Percentiles rank a stretch among this genome's conserved stretches.
These are phyloP conservation scores for Chloropicon primus DNA, from an alignment of 139 green algal genomes.

Conservation along the genomic window DNA sequence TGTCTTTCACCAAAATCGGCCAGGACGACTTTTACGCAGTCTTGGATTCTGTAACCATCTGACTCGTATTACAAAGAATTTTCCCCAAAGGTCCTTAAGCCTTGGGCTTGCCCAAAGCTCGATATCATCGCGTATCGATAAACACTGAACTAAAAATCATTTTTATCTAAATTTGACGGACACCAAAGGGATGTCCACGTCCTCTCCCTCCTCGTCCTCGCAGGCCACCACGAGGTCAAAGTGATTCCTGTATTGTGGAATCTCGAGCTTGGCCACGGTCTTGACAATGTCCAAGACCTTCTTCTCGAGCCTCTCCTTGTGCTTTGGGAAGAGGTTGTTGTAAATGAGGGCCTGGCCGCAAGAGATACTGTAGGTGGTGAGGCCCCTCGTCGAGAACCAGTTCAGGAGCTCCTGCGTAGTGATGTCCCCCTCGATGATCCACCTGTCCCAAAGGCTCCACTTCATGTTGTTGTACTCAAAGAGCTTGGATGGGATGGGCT, in stretches of 20 bases:
- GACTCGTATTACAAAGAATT: too few relatives aligned
- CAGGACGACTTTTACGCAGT: not conserved
- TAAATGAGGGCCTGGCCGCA: constrained; percentile 84
- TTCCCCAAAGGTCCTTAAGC: too few relatives aligned
- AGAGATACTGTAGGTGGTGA: constrained; percentile 87
- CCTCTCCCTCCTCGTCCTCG: constrained; percentile 82
- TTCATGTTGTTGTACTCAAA: constrained; percentile 44
- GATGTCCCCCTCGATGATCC: constrained; percentile 87
- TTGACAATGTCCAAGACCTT: constrained; percentile 27
- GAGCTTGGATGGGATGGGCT: constrained; percentile 77
- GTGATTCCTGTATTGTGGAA: constrained; percentile 56
- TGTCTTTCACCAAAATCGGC: not conserved
- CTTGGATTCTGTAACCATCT: not conserved
- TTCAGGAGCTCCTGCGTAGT: constrained; percentile 85
- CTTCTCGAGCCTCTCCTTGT: constrained; percentile 78
- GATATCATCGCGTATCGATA: too few relatives aligned
- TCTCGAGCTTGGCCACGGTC: constrained; percentile 56
- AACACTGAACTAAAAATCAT: too few relatives aligned
- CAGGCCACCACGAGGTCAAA: constrained; percentile 98
- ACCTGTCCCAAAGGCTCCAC: constrained; percentile 94
- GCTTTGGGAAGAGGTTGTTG: constrained; percentile 97
- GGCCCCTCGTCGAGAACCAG: constrained; percentile 66
- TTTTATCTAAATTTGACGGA: constrained; percentile 58
- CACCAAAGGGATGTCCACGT: constrained; percentile 69
- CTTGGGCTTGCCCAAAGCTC: too few relatives aligned